Conservation (phyloP, 148 eudicot genomes). For the Camellia japonica region DNA sequence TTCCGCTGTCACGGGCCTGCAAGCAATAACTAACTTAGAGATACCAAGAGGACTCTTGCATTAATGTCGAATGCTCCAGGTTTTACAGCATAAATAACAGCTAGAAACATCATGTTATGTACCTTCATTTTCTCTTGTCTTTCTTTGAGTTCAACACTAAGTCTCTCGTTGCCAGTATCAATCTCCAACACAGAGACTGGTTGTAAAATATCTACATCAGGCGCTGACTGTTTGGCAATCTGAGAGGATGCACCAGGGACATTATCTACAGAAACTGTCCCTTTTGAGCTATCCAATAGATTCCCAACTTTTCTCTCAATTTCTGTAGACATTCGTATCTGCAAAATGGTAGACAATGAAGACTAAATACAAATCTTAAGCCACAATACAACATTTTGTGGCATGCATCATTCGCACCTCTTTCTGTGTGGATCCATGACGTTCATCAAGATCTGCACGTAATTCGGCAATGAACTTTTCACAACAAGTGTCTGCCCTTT, state of each 20-base stretch:
- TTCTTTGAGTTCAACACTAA: slow-evolving; percentile 65
- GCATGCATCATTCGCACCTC: slow-evolving; percentile 51
- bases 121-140: slow-evolving; percentile 80
- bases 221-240: slow-evolving; percentile 30
- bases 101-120: slow-evolving; percentile 6
- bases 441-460: slow-evolving; percentile 97
- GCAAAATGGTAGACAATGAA: slow-evolving; percentile 23
- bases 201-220: slow-evolving; percentile 23
- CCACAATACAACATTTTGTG: not conserved
- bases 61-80: not conserved
- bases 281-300: slow-evolving; percentile 60
- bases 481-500: slow-evolving; percentile 91
- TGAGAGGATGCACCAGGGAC: slow-evolving; percentile 44
- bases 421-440: slow-evolving; percentile 82
- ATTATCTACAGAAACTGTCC: slow-evolving; percentile 23
- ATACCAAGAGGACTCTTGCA: not conserved
- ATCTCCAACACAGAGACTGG: slow-evolving; percentile 24
- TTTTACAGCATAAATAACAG: slow-evolving; percentile 4
- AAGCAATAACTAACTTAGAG: slow-evolving; percentile 19
- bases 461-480: slow-evolving; percentile 82
- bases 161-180: slow-evolving; percentile 51
- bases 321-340: slow-evolving; percentile 85
- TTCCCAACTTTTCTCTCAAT: slow-evolving; percentile 75
- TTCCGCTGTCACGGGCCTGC: slow-evolving; percentile 58
- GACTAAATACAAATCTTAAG: not conserved